Conservation (phyloP, 2,329 filamentous ascomycete species). For the Ascochyta fabae region DNA sequence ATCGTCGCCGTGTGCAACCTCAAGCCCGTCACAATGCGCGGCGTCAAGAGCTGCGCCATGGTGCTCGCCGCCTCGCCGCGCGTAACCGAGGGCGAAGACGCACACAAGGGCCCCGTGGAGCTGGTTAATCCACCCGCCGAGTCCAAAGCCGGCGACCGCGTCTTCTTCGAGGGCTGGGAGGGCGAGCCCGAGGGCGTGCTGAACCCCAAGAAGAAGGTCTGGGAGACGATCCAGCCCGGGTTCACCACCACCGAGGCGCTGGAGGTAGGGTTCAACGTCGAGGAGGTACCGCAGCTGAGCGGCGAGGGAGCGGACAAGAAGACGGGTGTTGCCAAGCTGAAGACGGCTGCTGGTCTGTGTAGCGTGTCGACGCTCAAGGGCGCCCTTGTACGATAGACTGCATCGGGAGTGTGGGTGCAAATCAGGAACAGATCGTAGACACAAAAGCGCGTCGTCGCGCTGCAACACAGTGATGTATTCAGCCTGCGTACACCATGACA, state of each 20-base stretch:
- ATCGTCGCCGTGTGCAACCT: conserved; percentile 96
- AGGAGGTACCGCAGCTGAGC: conserved; percentile 75
- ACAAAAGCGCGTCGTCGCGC: background rate
- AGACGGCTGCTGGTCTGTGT: conserved; percentile 82
- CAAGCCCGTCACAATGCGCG: conserved; percentile 99
- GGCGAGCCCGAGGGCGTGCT: conserved; percentile 91
- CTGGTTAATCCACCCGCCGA: conserved; percentile 83
- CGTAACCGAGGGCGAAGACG: conserved; percentile 78
- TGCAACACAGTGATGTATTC: background rate
- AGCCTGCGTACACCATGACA: background rate
- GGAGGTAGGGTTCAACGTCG: conserved; percentile 86
- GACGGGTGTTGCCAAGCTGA: conserved; percentile 65
- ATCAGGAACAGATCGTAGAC: background rate
- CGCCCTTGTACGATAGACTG: conserved; percentile 76
- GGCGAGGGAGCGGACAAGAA: conserved; percentile 68
- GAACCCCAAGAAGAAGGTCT: conserved; percentile 99
- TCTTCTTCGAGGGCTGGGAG: conserved; percentile 94
- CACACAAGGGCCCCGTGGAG: conserved; percentile 90
- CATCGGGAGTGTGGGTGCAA: background rate
- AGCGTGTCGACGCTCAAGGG: conserved; percentile 81
- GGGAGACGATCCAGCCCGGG: conserved; percentile 95
- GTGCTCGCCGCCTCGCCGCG: conserved; percentile 92
- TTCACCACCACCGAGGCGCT: conserved; percentile 86
- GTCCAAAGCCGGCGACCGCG: conserved; percentile 81
- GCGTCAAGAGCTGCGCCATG: conserved; percentile 83